Evolutionary conservation across 768 basidiomycete genomes (phyloP), one percentile per base, ranked within the genome.

Genomic region (Pleurotus tuber-regium): DNA sequence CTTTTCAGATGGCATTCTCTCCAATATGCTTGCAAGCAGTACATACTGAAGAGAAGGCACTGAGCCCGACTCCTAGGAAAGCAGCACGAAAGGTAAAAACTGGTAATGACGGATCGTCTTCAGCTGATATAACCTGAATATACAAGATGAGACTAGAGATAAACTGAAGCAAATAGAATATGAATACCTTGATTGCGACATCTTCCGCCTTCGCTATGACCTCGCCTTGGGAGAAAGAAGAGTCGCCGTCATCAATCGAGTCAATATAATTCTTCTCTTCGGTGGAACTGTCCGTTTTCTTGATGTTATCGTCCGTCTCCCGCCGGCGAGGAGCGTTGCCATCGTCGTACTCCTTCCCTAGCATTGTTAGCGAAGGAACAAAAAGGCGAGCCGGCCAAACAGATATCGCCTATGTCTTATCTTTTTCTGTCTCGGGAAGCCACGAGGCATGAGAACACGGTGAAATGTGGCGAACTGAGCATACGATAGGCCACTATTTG

Each of bases 31-130:
- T 30, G 3, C 12, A 35, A 19, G 36, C 2, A 10, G 7, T n/a
- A 43, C 59, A 53, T 14, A 74, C 75, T 24, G 75, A 62, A 9
- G 70, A 70, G 57, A 82, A 80, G 4, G 73, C 73, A 40, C 76
- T 75, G 19, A 80, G 59, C 4, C 79, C 78, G 26, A 71, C 50
- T 5, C 79, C 79, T 16, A 82, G 66, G 56, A 82, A 69, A 24
- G 76, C 57, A 2, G 71, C 65, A 6, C 79, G 73, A 61, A 80
- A 77, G 1, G 80, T 80, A 48, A 77, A 59, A 9, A 71, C 71
- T 1, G 75, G 76, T 12, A 75, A 59, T 9, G 63, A 63, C 2
- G 76, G 76, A 57, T 80, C 74, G 57, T 82, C 79, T 33, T 73
- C 64, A 1, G 73, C 64, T 2, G 78, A 76, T 39, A 80, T 68